Evolutionary conservation across 164 flowering plant genomes (phyloP).

Genomic region (Stephania yunnanensis): DNA sequence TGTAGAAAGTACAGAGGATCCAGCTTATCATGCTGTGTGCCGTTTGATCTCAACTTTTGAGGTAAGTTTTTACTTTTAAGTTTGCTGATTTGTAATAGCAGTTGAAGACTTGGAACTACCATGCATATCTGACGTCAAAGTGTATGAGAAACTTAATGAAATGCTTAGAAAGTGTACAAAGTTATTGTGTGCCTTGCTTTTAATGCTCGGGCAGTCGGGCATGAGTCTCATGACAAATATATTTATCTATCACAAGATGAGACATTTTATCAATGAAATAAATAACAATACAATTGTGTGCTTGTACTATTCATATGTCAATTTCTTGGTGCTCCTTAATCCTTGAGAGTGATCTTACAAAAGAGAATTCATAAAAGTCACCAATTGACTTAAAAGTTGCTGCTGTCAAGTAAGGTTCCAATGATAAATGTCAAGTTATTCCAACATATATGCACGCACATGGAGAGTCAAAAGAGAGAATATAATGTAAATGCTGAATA

Average conservation of each 20-base stretch:
- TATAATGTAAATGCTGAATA: too few relatives aligned
- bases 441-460: too few relatives aligned
- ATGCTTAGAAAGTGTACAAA: not conserved
- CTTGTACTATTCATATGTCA: not conserved
- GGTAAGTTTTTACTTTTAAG: slow-evolving; percentile 28
- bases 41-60: slow-evolving; percentile 48
- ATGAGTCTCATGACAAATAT: not conserved
- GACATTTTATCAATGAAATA: not conserved
- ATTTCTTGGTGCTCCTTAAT: not conserved
- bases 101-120: not conserved
- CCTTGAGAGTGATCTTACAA: not conserved
- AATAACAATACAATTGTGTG: not conserved
- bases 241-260: not conserved
- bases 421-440: too few relatives aligned
- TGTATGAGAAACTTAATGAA: not conserved
- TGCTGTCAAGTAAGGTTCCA: too few relatives aligned
- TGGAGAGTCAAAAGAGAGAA: too few relatives aligned
- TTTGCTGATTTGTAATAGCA: not conserved
- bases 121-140: not conserved
- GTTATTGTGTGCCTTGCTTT: not conserved
- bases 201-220: too few relatives aligned
- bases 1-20: slow-evolving; percentile 87
- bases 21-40: slow-evolving; percentile 79
- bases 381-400: too few relatives aligned
- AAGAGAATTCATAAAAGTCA: too few relatives aligned